These are phyloP conservation scores for Telfairia occidentalis DNA, from an alignment of 331 rosid genomes.

Conservation along the genomic window DNA sequence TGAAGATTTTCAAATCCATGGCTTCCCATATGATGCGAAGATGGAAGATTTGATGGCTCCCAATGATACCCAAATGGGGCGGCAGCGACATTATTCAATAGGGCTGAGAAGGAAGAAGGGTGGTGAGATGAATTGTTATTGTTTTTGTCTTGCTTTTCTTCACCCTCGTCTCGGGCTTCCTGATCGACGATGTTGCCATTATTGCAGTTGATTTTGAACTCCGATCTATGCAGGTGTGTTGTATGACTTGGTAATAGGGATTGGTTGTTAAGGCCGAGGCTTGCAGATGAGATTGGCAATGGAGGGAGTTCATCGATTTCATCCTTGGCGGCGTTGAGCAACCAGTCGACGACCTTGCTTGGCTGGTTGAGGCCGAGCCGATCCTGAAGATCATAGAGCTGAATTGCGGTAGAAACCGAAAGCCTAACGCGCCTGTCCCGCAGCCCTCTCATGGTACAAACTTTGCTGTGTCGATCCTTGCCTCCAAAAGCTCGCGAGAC, in stretches of 20 bases:
- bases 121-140: conserved; percentile 12
- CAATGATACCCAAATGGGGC: conserved; percentile 40
- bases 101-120: conserved; percentile 38
- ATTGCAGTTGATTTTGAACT: conserved; percentile 17
- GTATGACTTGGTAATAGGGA: conserved; percentile 18
- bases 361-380: conserved; percentile 83
- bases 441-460: conserved; percentile 65
- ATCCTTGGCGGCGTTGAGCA: conserved; percentile 59
- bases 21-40: conserved; percentile 27
- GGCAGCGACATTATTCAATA: conserved; percentile 22
- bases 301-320: conserved; percentile 92
- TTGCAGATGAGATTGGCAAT: conserved; percentile 41
- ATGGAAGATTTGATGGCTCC: conserved; percentile 33
- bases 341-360: conserved; percentile 86
- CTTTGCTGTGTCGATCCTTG: conserved; percentile 93
- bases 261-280: conserved; percentile 29
- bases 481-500: conserved; percentile 79
- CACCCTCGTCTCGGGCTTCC: background rate
- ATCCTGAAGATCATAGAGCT: conserved; percentile 80
- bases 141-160: conserved; percentile 15
- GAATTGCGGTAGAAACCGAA: conserved; percentile 78
- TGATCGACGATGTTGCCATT: background rate
- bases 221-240: background rate
- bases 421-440: conserved; percentile 83
- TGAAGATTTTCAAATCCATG: conserved; percentile 20